Evolutionary conservation across 2,329 filamentous ascomycete genomes (phyloP), one percentile per base, ranked within the genome.

Genomic region (Cytospora chrysosperma): DNA sequence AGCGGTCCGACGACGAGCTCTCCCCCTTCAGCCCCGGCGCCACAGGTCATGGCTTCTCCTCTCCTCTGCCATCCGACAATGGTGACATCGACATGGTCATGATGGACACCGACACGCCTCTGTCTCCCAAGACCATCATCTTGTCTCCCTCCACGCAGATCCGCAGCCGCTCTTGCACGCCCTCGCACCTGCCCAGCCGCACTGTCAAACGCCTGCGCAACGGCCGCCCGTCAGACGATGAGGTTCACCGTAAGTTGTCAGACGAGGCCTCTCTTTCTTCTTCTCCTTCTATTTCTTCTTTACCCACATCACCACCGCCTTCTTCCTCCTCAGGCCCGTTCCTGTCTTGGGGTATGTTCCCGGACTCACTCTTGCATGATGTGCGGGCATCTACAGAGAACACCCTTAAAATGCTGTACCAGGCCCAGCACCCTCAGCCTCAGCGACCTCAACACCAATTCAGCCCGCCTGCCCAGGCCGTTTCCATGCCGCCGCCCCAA

Each of bases 141-240:
- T 70, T 70, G 55, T 70, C 66, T 61, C 56, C 61, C 49, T 30
- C n/a, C 15, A 34, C 21, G 26, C 55, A 53, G 21, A 50, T 7
- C 37, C 27, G 61, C 12, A 75, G 60, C 73, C 75, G 37, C 60
- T 66, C 67, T 62, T 66, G 68, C 6, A 73, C 75, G 2, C 75
- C 78, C 3, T 75, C 79, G 17, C 79, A 84, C 59, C 78, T 85
- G 17, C 75, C 79, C 58, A 82, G 84, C 68, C 82, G 86, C 28
- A 89, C 86, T 1, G 74, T 83, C 70, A 89, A 89, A 75, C 82
- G 86, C 9, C 79, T 83, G 65, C 85, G 86, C 63, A 78, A 88
- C 71, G 82, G 78, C 62, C 78, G 86, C 8, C 86, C 86, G 0
- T 82, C 84, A 0, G 83, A 87, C 37, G 72, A 79, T 8, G 75